These are phyloP conservation scores for Ensete ventricosum DNA, from an alignment of 176 grass and related monocot genomes.

Conservation along the genomic window DNA sequence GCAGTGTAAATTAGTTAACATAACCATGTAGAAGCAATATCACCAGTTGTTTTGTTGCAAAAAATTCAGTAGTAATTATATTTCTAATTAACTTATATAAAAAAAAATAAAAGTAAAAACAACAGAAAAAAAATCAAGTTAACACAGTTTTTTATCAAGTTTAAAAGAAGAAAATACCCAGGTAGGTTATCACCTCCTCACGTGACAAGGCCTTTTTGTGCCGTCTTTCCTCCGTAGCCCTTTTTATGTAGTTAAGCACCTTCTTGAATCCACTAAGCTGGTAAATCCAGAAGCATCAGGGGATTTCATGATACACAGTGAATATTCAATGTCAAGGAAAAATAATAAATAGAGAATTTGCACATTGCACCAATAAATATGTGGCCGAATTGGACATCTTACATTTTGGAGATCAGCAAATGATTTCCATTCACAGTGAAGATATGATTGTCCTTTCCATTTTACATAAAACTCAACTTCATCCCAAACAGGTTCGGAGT, in stretches of 20 bases:
- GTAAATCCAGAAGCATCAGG: constrained; percentile 3
- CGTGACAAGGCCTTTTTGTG: constrained; percentile 85
- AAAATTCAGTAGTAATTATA: no score
- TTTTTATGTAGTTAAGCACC: constrained; percentile 95
- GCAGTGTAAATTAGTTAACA: no score
- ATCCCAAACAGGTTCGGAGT: constrained; percentile 65
- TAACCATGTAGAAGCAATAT: no score
- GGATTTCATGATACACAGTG: constrained; percentile 10
- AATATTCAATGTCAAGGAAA: neutral
- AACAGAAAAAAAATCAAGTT: neutral
- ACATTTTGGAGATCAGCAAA: constrained; percentile 73
- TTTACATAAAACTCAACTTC: constrained; percentile 97
- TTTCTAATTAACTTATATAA: no score
- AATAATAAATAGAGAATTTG: constrained; percentile 4
- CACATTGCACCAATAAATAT: constrained; percentile 7
- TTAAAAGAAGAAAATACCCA: constrained; percentile 9
- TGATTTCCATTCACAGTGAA: constrained; percentile 95
- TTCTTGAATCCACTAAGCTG: constrained; percentile 99
- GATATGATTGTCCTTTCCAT: constrained; percentile 90
- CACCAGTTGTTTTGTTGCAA: no score
- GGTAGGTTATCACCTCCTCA: constrained; percentile 58
- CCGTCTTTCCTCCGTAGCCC: constrained; percentile 72
- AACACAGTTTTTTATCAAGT: neutral
- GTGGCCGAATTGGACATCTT: constrained; percentile 17
- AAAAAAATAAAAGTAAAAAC: neutral